phyloP scores from a whole-genome alignment of 345 rosid genomes.

The Citrus cavaleriei region DNA sequence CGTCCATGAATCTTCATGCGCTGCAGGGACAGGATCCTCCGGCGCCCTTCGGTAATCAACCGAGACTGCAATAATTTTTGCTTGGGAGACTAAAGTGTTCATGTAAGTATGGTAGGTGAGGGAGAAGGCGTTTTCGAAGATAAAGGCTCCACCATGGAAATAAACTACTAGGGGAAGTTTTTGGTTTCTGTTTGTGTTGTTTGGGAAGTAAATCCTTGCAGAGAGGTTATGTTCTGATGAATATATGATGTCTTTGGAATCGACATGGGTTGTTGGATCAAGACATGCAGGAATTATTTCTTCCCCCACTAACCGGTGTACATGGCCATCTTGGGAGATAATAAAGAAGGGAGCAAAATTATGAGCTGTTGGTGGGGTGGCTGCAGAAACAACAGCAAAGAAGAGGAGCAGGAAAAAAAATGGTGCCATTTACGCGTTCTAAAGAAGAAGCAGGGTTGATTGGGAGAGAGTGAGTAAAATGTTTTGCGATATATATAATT shows the following conservation, averaged over 20 bases:
- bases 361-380: constrained; percentile 23
- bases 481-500: background rate
- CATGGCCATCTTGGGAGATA: constrained; percentile 45
- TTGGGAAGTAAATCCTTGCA: constrained; percentile 42
- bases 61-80: constrained; percentile 24
- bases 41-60: constrained; percentile 36
- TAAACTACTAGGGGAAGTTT: constrained; percentile 43
- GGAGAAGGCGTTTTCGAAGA: constrained; percentile 17
- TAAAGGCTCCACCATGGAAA: constrained; percentile 38
- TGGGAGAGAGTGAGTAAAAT: background rate
- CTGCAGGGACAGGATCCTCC: constrained; percentile 28
- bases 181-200: background rate
- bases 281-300: constrained; percentile 33
- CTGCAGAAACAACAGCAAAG: constrained; percentile 4
- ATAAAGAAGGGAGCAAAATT: constrained; percentile 32
- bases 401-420: background rate
- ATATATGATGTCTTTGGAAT: constrained; percentile 39
- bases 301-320: constrained; percentile 38
- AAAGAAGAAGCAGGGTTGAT: background rate
- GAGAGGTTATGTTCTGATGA: constrained; percentile 15
- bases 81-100: constrained; percentile 19
- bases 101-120: constrained; percentile 27
- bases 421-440: background rate
- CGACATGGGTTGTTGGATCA: constrained; percentile 39
- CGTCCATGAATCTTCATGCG: constrained; percentile 34